Base-by-base conservation (phyloP, 371 early-diverging fungal genomes). In the Haplosporangium sp. region DNA sequence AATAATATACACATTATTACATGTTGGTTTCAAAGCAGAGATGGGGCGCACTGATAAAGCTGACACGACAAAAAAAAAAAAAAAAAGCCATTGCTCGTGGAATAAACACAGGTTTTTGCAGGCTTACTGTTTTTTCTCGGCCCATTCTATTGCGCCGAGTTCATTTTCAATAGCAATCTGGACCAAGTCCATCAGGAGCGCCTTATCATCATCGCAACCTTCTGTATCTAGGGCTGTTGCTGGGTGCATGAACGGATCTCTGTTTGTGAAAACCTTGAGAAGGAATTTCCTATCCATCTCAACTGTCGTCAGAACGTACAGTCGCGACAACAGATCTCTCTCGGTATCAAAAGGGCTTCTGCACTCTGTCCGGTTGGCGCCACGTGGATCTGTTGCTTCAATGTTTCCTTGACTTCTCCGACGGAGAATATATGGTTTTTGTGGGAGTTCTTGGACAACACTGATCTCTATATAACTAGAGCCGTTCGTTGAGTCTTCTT, bases 71-170 rank as follows among this genome's bases (percentile, higher is more conserved):
- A 56, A 38, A 38, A 42, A 37, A 43, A 55, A 10, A 45, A 12
- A 36, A 42, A 29, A 16, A 5, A 38, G 37, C 23, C 11, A 18
- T 23, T 16, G 14, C 18, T 18, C 9, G 5, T 1, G 4, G 13
- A 41, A 21, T 13, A 38, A 1, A 18, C 36, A 21, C 13, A 12
- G 21, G 1, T 48, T 12, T 16, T n/a, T 23, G 5, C 4, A 10
- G 2, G 4, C 59, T 67, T 69, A 69, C 74, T 61, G 41, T 12
- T 38, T 40, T 3, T 38, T 8, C 14, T 53, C 52, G 1, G 38
- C 36, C 74, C 74, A 74, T 0, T 56, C 45, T n/a, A 69, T 51
- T 16, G 74, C 74, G 8, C 74, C 74, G 13, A 74, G 18, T n/a
- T 69, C 74, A 48, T 74, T 69, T 16, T 68, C 65, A 5, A 74